A percentile compares a stretch with the other conserved stretches of the same genome.
Conservation (phyloP, 345 rosid species). For the Acer negundo region DNA sequence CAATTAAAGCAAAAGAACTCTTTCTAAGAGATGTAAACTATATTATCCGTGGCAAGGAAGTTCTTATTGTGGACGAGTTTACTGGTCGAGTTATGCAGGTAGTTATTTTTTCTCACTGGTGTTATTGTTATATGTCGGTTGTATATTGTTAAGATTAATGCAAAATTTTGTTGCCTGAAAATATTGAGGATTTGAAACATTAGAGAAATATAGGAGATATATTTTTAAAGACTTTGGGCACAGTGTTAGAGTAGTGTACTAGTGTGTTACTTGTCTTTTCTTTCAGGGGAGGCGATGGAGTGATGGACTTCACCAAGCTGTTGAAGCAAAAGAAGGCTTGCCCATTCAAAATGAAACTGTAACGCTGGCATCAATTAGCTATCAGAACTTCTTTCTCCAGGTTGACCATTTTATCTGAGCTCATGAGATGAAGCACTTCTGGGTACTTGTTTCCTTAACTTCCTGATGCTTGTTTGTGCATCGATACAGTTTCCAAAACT, state of each 20-base stretch:
- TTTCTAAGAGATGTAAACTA: slow-evolving; percentile 95
- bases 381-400: slow-evolving; percentile 99
- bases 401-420: slow-evolving; percentile 39
- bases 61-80: slow-evolving; percentile 95
- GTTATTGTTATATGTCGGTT: neutral
- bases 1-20: slow-evolving; percentile 91
- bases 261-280: slow-evolving; percentile 18
- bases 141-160: neutral
- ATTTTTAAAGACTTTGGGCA: neutral
- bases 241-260: slow-evolving; percentile 8
- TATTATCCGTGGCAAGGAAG: slow-evolving; percentile 91
- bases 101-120: slow-evolving; percentile 14
- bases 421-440: slow-evolving; percentile 19
- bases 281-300: slow-evolving; percentile 97
- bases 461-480: slow-evolving; percentile 20
- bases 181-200: neutral
- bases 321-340: slow-evolving; percentile 95
- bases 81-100: slow-evolving; percentile 99
- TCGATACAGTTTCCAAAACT: slow-evolving; percentile 82
- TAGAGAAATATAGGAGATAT: neutral
- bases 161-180: neutral
- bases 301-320: slow-evolving; percentile 99
- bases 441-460: slow-evolving; percentile 12
- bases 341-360: slow-evolving; percentile 98
- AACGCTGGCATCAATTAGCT: slow-evolving; percentile 94